Percentiles rank a stretch among this genome's conserved stretches.
Conservation (phyloP, 2,329 filamentous ascomycete genomes). For the Chrysoporthe puriensis region DNA sequence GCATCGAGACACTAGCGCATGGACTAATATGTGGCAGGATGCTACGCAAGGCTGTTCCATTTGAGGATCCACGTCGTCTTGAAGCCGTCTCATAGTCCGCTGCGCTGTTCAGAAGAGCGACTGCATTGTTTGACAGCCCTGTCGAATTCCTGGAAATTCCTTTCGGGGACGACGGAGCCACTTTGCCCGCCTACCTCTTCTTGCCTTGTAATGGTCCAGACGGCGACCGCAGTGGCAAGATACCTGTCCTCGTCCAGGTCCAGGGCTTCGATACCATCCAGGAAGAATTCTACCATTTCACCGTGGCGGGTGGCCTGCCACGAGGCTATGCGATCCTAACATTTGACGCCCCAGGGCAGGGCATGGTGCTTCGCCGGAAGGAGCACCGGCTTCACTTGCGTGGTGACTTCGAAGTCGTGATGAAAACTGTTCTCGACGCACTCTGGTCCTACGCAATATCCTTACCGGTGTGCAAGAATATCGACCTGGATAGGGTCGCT, state of each 20-base stretch:
- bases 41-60: not conserved
- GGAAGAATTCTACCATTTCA: conserved; percentile 46
- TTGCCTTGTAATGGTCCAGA: no score
- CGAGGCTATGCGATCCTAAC: conserved; percentile 48
- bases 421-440: conserved; percentile 35
- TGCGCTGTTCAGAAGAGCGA: conserved; percentile 35
- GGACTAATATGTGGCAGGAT: no score
- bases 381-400: conserved; percentile 35
- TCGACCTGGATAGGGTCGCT: conserved; percentile 44
- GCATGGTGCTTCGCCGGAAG: conserved; percentile 39
- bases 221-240: conserved; percentile 35
- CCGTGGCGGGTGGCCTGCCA: conserved; percentile 28
- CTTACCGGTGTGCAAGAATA: not conserved
- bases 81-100: not conserved
- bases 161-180: conserved; percentile 39
- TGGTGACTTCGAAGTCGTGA: conserved; percentile 45
- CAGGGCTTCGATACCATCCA: conserved; percentile 43
- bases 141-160: conserved; percentile 42
- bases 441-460: not conserved
- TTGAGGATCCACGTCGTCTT: not conserved
- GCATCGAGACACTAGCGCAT: no score
- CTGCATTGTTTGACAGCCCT: conserved; percentile 35
- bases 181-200: conserved; percentile 44
- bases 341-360: conserved; percentile 52
- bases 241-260: conserved; percentile 41